Conservation (phyloP, 2,329 filamentous ascomycete genomes). For the Xylariaceae sp. region DNA sequence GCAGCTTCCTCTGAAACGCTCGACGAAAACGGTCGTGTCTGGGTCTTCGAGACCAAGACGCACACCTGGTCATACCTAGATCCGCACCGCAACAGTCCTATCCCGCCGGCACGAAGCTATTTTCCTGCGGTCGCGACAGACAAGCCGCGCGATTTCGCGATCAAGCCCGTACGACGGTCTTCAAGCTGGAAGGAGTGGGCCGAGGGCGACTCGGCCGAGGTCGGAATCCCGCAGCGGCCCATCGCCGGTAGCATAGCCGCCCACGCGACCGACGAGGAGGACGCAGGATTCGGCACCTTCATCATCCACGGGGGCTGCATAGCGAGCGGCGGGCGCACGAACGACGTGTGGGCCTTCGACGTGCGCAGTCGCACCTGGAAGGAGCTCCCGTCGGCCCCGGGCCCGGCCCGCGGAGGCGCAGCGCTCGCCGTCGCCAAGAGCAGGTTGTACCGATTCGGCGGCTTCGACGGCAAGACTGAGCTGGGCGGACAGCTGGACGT, state of each 20-base stretch:
- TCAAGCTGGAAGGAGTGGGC: slow-evolving; percentile 60
- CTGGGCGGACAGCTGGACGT: slow-evolving; percentile 74
- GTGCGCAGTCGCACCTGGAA: slow-evolving; percentile 67
- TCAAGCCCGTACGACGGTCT: slow-evolving; percentile 39
- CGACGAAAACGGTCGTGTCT: slow-evolving; percentile 74
- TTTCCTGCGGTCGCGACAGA: slow-evolving; percentile 64
- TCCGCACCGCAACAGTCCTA: slow-evolving; percentile 52
- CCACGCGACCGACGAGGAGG: slow-evolving; percentile 61
- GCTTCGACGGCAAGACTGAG: slow-evolving; percentile 72
- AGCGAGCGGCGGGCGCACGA: slow-evolving; percentile 59
- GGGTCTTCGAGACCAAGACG: slow-evolving; percentile 71
- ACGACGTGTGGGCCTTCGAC: slow-evolving; percentile 80
- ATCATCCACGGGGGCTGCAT: slow-evolving; percentile 79
- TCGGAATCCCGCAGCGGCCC: slow-evolving; percentile 62
- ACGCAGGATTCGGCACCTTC: slow-evolving; percentile 66
- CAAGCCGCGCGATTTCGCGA: slow-evolving; percentile 56
- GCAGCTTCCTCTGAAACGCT: slow-evolving; percentile 72
- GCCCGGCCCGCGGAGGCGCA: slow-evolving; percentile 66
- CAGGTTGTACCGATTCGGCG: slow-evolving; percentile 77
- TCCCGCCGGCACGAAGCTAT: slow-evolving; percentile 70
- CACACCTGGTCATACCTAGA: slow-evolving; percentile 66
- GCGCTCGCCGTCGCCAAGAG: slow-evolving; percentile 66
- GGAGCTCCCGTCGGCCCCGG: slow-evolving; percentile 68
- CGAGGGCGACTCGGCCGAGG: slow-evolving; percentile 55
- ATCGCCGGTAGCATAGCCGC: slow-evolving; percentile 61